Conservation (phyloP, 1,139 yeast species). For the Taiozyma sp. region DNA sequence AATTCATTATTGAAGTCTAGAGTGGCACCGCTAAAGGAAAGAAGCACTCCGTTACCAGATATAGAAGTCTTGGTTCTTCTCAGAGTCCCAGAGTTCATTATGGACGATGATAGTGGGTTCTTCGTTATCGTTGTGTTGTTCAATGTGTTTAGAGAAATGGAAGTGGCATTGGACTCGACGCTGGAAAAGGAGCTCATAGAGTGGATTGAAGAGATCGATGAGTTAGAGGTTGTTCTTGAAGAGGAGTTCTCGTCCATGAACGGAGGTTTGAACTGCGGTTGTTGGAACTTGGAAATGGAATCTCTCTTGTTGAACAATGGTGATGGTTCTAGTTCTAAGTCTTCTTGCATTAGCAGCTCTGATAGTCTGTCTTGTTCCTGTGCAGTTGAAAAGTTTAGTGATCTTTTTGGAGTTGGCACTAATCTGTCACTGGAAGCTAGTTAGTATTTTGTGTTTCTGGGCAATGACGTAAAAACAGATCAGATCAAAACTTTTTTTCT, state of each 20-base stretch:
- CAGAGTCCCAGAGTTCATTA: slow-evolving; percentile 10
- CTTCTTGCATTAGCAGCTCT: background rate
- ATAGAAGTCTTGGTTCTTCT: slow-evolving; percentile 19
- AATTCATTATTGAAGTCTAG: slow-evolving; percentile 11
- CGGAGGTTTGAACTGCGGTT: background rate
- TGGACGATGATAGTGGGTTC: background rate
- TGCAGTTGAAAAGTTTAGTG: background rate
- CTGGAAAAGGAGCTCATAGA: slow-evolving; percentile 12
- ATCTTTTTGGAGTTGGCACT: background rate
- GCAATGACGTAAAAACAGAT: background rate
- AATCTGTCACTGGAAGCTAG: background rate
- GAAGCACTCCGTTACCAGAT: slow-evolving; percentile 9
- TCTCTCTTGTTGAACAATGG: background rate
- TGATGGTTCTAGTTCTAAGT: background rate
- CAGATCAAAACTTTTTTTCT: background rate
- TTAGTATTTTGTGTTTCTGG: background rate
- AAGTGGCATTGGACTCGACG: slow-evolving; percentile 3
- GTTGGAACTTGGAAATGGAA: background rate
- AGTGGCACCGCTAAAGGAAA: slow-evolving; percentile 16
- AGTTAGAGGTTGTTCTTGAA: slow-evolving; percentile 27
- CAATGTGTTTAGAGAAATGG: slow-evolving; percentile 3
- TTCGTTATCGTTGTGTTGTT: slow-evolving; percentile 1
- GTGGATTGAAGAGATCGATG: slow-evolving; percentile 12
- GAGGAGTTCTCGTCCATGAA: slow-evolving; percentile 4
- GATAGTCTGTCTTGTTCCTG: background rate